Conservation (phyloP, 345 rosid genomes). For the Erysimum cheiranthoides region DNA sequence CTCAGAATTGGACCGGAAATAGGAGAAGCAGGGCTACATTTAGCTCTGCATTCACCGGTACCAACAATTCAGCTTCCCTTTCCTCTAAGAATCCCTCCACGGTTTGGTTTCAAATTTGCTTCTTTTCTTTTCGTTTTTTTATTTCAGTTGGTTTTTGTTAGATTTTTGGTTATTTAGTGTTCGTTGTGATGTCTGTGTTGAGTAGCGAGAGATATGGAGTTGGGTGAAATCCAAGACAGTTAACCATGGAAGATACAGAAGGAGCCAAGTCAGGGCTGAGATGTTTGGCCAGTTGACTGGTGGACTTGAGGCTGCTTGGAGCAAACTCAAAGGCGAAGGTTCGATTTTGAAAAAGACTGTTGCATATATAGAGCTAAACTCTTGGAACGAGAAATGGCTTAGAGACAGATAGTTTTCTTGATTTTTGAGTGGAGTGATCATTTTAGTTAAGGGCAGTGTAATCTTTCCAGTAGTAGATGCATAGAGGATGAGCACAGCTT, state of each 20-base stretch:
- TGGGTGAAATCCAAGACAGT: slow-evolving; percentile 62
- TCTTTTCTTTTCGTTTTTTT: not conserved
- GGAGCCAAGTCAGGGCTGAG: slow-evolving; percentile 72
- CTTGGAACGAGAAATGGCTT: not conserved
- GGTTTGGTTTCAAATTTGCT: slow-evolving; percentile 38
- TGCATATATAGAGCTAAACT: not conserved
- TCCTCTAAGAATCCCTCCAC: slow-evolving; percentile 62
- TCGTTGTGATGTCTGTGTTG: slow-evolving; percentile 27
- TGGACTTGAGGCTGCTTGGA: slow-evolving; percentile 99
- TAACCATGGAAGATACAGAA: slow-evolving; percentile 51
- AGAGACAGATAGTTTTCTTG: not conserved
- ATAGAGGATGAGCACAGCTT: slow-evolving; percentile 1
- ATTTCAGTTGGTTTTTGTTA: not conserved
- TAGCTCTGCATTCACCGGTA: slow-evolving; percentile 54
- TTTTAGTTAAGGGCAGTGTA: not conserved
- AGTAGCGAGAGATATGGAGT: slow-evolving; percentile 70
- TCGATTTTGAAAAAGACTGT: slow-evolving; percentile 6
- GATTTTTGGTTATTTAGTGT: not conserved
- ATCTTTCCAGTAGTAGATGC: not conserved
- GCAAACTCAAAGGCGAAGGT: slow-evolving; percentile 98
- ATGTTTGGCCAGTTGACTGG: slow-evolving; percentile 94
- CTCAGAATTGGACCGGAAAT: not conserved
- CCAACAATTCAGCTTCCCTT: slow-evolving; percentile 52
- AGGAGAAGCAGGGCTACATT: slow-evolving; percentile 39
- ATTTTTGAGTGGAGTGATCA: not conserved